Evolutionary conservation across 371 early-diverging fungal species (phyloP), one percentile per base, ranked within the genome.

Genomic region (Lichtheimia ramosa): DNA sequence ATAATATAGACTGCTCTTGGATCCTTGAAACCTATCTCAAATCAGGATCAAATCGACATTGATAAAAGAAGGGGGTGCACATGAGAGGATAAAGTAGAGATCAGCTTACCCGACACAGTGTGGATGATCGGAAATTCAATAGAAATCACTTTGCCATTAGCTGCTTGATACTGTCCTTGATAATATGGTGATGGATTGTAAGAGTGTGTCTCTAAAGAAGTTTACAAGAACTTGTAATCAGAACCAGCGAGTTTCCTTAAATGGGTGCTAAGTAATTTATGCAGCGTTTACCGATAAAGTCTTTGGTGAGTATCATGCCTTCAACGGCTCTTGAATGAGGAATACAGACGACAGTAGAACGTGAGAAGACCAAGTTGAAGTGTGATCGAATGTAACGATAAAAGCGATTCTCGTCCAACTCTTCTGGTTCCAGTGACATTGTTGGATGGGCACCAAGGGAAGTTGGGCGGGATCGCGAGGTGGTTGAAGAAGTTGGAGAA

Each of bases 181-280:
- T 71, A 86, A 63, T 84, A 86, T 23, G 86, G 86, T 42, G 86
- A 86, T 0, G 77, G 75, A 23, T 71, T 81, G 65, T 82, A 79
- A 34, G 80, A 80, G 63, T 86, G 86, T 8, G 84, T 76, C 24
- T 86, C 86, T 86, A 74, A 12, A 27, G 18, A 59, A 20, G 40
- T 23, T 39, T 23, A 34, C 43, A 24, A 18, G 20, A 27, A 3
- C 34, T 34, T 34, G 34, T 34, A 34, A 34, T 34, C 34, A 34
- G 34, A 34, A 34, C 34, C 34, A 34, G 34, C 25, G 50, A 24
- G 21, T 50, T 50, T 50, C 50, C 21, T 18, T 28, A 27, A 27
- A 60, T 43, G 39, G 54, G 20, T 34, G 34, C 34, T 34, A 34
- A 34, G 34, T 34, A 46, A 46, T 46, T 18, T 46, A 18, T 46